Percentiles rank a stretch among this genome's conserved stretches.
Evolutionary conservation across 192 early-diverging fungal genomes (phyloP).

Genomic region (Backusella parvicylindrica): DNA sequence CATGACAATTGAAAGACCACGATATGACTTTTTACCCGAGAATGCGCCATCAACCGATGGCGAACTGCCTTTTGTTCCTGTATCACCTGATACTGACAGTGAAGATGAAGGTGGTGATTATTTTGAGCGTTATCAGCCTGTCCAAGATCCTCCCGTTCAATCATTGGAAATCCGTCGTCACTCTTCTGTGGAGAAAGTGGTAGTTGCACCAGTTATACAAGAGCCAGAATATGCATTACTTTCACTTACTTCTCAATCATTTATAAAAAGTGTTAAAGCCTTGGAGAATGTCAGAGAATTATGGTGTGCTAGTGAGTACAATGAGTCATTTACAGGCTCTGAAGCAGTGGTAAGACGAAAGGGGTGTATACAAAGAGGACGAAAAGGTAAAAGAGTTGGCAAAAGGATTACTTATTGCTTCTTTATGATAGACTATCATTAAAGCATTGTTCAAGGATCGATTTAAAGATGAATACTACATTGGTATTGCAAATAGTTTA

Average conservation of each 20-base stretch:
- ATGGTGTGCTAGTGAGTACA: conserved; percentile 22
- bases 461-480: conserved; percentile 11
- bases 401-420: neutral
- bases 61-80: neutral
- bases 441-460: conserved; percentile 14
- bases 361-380: neutral
- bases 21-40: neutral
- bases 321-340: conserved; percentile 26
- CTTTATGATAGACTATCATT: conserved; percentile 10
- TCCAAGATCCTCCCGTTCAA: neutral
- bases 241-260: conserved; percentile 10
- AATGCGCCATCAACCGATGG: neutral
- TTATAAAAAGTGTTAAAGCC: conserved; percentile 7
- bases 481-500: conserved; percentile 23
- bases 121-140: neutral
- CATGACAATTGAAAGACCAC: conserved; percentile 6
- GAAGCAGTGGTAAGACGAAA: conserved; percentile 22
- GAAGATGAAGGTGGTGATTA: neutral
- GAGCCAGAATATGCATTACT: conserved; percentile 18
- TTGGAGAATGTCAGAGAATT: conserved; percentile 18
- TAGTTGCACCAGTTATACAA: neutral
- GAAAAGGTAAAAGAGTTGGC: neutral
- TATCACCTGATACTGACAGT: conserved; percentile 4
- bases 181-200: neutral
- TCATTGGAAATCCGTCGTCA: neutral